Evolutionary conservation across 257 asterid species (phyloP), one percentile per base, ranked within the genome.

Genomic region (Leonotis leonurus): DNA sequence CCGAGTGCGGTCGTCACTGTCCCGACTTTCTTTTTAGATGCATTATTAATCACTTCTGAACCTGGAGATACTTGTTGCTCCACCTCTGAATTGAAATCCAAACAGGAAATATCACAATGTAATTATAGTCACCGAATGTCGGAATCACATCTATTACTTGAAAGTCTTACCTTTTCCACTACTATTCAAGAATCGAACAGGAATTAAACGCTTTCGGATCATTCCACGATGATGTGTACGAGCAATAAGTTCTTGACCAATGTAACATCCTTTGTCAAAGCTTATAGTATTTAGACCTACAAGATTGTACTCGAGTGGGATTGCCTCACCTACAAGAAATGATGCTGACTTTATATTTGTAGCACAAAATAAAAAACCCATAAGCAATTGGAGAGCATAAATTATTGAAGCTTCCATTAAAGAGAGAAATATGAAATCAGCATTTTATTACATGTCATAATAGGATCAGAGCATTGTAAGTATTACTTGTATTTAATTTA

Each of bases 161-260:
- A 66, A 69, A 26, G 52, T 32, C 65, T 33, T 62, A 91, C 96
- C 95, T 62, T 75, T 54, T 30, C 94, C 92, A 18, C 69, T 59
- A 14, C 73, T 71, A 44, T 73, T 63, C 49, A 78, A 65, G 72
- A 92, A 89, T 70, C 74, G 78, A 30, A 91, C 33, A 65, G 98
- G 95, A 63, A 88, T 70, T 74, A 88, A 60, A 12, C 98, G 88
- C 75, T 89, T 92, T 16, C 98, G 74, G 44, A 92, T 80, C 24
- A 86, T 83, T 59, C 97, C 98, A 43, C 92, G 88, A 73, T 89
- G 90, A 76, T 89, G 86, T 2, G 98, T 89, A 48, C 95, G 94
- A 41, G 96, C 98, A 25, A 84, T 75, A 59, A 91, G 95, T 68
- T 91, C 98, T 80, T 92, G 97, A 45, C 97, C 95, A 60, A 92